A percentile compares a stretch with the other conserved stretches of the same genome.
These are phyloP conservation scores for Plantago elongata DNA, from an alignment of 257 asterid species.

Conservation along the genomic window DNA sequence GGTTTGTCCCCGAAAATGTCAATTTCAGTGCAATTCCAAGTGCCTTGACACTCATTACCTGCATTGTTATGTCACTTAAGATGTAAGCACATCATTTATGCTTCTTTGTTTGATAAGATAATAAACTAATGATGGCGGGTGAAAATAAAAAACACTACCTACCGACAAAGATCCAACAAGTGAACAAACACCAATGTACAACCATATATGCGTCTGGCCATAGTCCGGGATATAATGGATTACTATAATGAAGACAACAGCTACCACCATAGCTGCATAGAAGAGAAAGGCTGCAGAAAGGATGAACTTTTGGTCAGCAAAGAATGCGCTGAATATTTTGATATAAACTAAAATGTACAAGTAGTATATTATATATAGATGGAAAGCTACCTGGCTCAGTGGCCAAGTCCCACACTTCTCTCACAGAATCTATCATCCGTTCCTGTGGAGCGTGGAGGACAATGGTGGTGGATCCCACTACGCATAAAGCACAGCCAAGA, in stretches of 20 bases:
- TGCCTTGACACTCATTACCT: constrained; percentile 80
- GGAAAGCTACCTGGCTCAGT: constrained; percentile 78
- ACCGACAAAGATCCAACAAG: constrained; percentile 89
- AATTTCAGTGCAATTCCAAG: constrained; percentile 75
- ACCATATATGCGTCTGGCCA: constrained; percentile 79
- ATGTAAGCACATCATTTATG: neutral
- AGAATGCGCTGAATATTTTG: neutral
- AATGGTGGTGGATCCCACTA: constrained; percentile 92
- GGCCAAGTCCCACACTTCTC: constrained; percentile 96
- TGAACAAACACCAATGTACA: constrained; percentile 69
- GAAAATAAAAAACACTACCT: constrained; percentile 27
- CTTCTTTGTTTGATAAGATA: constrained; percentile 1
- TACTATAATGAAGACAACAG: constrained; percentile 45
- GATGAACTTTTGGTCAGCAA: constrained; percentile 20
- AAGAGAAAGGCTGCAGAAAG: constrained; percentile 58
- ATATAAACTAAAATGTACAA: constrained; percentile 3
- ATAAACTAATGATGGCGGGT: neutral
- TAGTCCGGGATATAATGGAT: constrained; percentile 58
- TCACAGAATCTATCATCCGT: constrained; percentile 85
- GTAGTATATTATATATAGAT: constrained; percentile 8
- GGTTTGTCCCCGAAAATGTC: constrained; percentile 66
- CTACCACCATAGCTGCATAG: constrained; percentile 53
- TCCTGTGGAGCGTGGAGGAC: constrained; percentile 97
- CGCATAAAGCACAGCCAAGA: constrained; percentile 96
- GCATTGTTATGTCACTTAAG: constrained; percentile 4